Evolutionary conservation across 2,329 filamentous ascomycete genomes (phyloP).

Genomic region (Cladosporium sp.): DNA sequence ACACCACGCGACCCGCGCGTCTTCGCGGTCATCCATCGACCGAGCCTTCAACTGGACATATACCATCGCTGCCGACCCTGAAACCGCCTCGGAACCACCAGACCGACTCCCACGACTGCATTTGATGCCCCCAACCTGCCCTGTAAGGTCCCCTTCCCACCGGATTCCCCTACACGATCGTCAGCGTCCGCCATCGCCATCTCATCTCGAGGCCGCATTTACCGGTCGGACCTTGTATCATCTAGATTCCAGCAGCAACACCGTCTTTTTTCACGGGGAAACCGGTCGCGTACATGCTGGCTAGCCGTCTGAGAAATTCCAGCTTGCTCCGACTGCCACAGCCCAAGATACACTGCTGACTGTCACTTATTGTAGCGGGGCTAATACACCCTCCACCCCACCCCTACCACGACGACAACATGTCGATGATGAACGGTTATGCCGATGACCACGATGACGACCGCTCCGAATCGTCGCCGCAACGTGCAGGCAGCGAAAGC

Average conservation of each 20-base stretch:
- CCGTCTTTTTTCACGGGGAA: constrained; percentile 32
- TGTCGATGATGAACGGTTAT: constrained; percentile 64
- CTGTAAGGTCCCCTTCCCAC: constrained; percentile 11
- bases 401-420: constrained; percentile 43
- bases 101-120: constrained; percentile 13
- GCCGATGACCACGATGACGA: constrained; percentile 51
- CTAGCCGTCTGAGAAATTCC: constrained; percentile 27
- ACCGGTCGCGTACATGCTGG: constrained; percentile 39
- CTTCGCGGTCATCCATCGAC: constrained; percentile 24
- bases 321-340: constrained; percentile 24
- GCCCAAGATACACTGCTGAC: constrained; percentile 37
- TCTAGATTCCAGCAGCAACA: constrained; percentile 19
- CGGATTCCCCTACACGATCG: constrained; percentile 17
- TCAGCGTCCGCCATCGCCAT: constrained; percentile 23
- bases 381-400: constrained; percentile 59
- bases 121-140: constrained; percentile 16
- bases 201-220: constrained; percentile 26
- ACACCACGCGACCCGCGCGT: constrained; percentile 16
- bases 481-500: constrained; percentile 61
- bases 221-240: constrained; percentile 37
- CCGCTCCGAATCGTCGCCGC: constrained; percentile 39
- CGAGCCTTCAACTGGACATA: constrained; percentile 22
- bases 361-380: constrained; percentile 47
- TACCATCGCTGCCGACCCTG: constrained; percentile 22
- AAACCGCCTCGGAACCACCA: constrained; percentile 18